phyloP scores from a whole-genome alignment of 257 asterid species.

The Solanum bulbocastanum region DNA sequence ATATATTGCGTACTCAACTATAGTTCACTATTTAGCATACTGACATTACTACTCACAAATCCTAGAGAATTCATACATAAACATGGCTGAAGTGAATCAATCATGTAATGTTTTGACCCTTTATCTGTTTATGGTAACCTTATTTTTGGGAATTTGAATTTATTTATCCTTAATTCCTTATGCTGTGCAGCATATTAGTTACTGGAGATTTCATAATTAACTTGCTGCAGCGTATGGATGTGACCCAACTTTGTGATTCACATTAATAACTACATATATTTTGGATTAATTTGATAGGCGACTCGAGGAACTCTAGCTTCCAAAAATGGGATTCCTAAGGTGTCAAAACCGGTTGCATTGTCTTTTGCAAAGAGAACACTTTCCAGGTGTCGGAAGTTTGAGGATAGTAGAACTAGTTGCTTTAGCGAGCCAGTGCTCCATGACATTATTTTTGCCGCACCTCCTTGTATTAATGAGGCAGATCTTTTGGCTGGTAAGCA shows the following conservation, averaged over 20 bases:
- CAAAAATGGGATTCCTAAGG: slow-evolving; percentile 73
- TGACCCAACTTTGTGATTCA: not conserved
- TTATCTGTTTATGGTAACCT: not conserved
- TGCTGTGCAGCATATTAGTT: not conserved
- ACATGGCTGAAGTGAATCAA: not conserved
- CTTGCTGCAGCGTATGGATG: not conserved
- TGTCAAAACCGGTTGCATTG: slow-evolving; percentile 67
- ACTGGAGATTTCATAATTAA: not conserved
- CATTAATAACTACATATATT: not conserved
- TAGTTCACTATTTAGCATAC: not conserved
- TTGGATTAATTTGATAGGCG: slow-evolving; percentile 55
- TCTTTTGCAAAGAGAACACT: slow-evolving; percentile 72
- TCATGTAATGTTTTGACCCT: not conserved
- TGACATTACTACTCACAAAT: not conserved
- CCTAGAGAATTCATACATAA: not conserved
- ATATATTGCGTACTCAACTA: not conserved
- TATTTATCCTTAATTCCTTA: not conserved
- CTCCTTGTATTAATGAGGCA: slow-evolving; percentile 48
- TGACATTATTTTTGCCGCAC: slow-evolving; percentile 68
- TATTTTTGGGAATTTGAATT: not conserved
- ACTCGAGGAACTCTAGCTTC: slow-evolving; percentile 73
- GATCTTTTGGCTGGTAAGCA: slow-evolving; percentile 40
- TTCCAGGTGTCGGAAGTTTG: slow-evolving; percentile 61
- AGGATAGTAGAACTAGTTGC: slow-evolving; percentile 70
- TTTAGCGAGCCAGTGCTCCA: slow-evolving; percentile 63